A percentile compares a stretch with the other conserved stretches of the same genome.
phyloP scores from a whole-genome alignment of 495 filamentous ascomycete genomes.

The Cercophora newfieldiana region DNA sequence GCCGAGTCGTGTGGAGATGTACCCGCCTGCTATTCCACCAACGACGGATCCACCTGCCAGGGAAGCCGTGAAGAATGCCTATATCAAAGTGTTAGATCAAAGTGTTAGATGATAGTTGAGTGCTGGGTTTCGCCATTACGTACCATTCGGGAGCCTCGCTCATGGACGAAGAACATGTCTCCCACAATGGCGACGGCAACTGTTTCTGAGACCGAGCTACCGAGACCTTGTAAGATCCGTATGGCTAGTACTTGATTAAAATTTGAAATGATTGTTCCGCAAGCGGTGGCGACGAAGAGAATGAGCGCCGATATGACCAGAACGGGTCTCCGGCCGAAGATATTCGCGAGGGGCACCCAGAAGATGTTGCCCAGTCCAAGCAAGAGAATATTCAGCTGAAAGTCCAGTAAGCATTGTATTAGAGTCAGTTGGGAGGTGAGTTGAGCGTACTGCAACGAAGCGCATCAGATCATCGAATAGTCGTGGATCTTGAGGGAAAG shows the following conservation, averaged over 20 bases:
- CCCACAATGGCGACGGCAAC: slow-evolving; percentile 56
- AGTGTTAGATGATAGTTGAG: neutral
- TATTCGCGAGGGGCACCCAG: slow-evolving; percentile 59
- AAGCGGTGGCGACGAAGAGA: slow-evolving; percentile 47
- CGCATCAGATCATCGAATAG: slow-evolving; percentile 22
- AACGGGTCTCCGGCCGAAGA: slow-evolving; percentile 56
- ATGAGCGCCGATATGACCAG: slow-evolving; percentile 50
- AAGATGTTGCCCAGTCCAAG: slow-evolving; percentile 38
- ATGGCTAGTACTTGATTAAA: slow-evolving; percentile 47
- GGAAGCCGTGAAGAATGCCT: slow-evolving; percentile 54
- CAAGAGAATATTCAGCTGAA: slow-evolving; percentile 30
- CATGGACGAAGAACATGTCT: slow-evolving; percentile 54
- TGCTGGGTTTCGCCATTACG: neutral
- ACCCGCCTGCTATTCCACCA: slow-evolving; percentile 51
- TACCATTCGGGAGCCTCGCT: slow-evolving; percentile 52
- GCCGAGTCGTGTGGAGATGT: slow-evolving; percentile 44
- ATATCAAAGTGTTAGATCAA: neutral
- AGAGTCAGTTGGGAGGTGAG: neutral
- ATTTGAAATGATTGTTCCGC: slow-evolving; percentile 44
- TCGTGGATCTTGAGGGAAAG: slow-evolving; percentile 24
- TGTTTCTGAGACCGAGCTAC: slow-evolving; percentile 55
- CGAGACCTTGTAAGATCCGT: slow-evolving; percentile 52
- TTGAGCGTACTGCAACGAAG: slow-evolving; percentile 26
- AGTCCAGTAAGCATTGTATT: slow-evolving; percentile 1
- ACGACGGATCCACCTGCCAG: slow-evolving; percentile 52